Percentiles rank a stretch among this genome's conserved stretches.
These are phyloP conservation scores for Panaeolus papilionaceus DNA, from an alignment of 768 basidiomycete species.

Conservation along the genomic window DNA sequence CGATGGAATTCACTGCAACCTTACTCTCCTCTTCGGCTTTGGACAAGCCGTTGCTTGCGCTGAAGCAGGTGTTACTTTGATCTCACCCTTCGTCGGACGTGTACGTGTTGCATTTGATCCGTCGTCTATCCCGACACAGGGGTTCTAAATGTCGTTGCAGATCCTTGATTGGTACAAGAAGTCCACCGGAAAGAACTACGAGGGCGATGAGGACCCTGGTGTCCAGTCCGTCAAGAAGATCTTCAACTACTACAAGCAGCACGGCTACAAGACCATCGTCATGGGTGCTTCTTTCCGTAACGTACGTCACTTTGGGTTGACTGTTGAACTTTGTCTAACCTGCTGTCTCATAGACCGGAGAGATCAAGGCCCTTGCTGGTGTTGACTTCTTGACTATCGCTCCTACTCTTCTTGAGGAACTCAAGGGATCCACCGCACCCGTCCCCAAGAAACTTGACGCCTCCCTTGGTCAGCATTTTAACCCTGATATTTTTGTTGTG, in stretches of 20 bases:
- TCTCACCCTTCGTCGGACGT: conserved; percentile 99
- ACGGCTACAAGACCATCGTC: conserved; percentile 98
- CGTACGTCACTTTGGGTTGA: conserved; percentile 50
- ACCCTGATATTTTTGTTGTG: conserved; percentile 17
- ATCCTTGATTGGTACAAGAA: conserved; percentile 99
- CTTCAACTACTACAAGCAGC: conserved; percentile 99
- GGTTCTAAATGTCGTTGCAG: conserved; percentile 40
- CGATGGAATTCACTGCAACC: conserved; percentile 96
- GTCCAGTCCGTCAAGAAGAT: conserved; percentile 95
- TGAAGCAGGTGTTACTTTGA: conserved; percentile 97
- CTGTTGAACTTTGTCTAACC: conserved; percentile 10
- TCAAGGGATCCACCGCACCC: conserved; percentile 76
- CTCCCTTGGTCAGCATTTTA: conserved; percentile 52
- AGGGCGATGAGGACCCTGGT: conserved; percentile 93
- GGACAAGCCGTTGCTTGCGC: conserved; percentile 98
- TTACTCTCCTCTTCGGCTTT: conserved; percentile 98
- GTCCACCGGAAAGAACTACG: conserved; percentile 82
- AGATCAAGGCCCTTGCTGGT: conserved; percentile 94
- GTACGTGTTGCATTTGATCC: conserved; percentile 52
- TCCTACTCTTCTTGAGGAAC: conserved; percentile 89
- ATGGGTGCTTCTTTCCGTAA: conserved; percentile 99
- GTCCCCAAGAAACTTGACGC: conserved; percentile 89
- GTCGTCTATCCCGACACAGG: neutral
- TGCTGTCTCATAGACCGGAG: conserved; percentile 62
- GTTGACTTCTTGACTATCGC: conserved; percentile 98